Evolutionary conservation across 306 rosid species (phyloP), one percentile per base, ranked within the genome.

Genomic region (Prosopis cineraria): DNA sequence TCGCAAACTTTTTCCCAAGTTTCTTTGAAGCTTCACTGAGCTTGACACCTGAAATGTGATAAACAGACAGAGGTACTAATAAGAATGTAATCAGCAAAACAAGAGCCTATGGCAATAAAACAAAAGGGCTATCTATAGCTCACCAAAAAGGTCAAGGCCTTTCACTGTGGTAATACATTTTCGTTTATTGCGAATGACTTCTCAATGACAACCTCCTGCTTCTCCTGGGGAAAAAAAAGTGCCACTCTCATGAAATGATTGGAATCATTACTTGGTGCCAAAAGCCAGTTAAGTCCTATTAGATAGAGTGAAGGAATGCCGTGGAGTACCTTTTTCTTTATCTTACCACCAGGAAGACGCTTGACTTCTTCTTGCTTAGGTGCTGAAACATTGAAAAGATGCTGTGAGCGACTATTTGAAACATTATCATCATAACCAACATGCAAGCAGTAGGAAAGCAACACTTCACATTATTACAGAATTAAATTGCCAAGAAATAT

Each of bases 301-400:
- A 27, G 16, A 81, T 50, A 30, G 33, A 7, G 47, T 14, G 2
- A 64, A 67, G 62, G 14, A 50, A 22, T 52, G 36, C 44, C 40
- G 53, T 44, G 65, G n/a, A 84, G 58, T 74, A 86, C 99, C 88
- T 93, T 96, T 79, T 96, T 96, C 98, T 96, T 96, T 78, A 93
- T 88, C 96, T 96, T 96, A 73, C 99, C 98, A 75, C 99, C 99
- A 66, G 99, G 99, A 80, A 96, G 98, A 68, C 98, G 98, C 77
- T 90, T 96, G 59, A 91, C 98, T 74, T 90, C 98, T 80, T 90
- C 98, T 77, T 85, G 90, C 87, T 91, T 96, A 20, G 86, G 72
- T 24, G 92, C 93, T 86, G 81, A 64, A 89, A 68, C 77, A 86
- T 53, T 68, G 73, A 47, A 70, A 75, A 0, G 24, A 34, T 59